Evolutionary conservation across 495 filamentous ascomycete species (phyloP), one percentile per base, ranked within the genome.

Genomic region (Astrocystis sublimbata): DNA sequence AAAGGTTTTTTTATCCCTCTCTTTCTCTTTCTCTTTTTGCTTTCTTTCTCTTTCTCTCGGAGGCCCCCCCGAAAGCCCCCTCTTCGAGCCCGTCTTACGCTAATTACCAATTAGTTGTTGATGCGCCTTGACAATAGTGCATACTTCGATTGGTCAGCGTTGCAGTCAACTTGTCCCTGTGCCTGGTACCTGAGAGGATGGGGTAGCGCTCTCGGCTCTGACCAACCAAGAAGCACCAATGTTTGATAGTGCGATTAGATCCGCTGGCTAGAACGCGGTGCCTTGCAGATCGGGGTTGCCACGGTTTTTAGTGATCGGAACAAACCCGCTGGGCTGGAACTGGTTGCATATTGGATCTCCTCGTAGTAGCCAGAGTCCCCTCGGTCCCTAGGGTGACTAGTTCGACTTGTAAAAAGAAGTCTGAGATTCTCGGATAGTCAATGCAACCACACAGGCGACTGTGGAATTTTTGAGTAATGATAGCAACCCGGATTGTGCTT

Each of bases 151-250:
- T 56, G 51, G 51, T 12, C 42, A 30, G 28, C 4, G 21, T 43
- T 31, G 54, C 28, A 33, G 57, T 21, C 19, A 50, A 38, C 21
- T 21, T n/a, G 8, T n/a, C 28, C 42, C 9, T 45, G 58, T 43
- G 40, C 60, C 71, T 72, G 72, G 72, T 75, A 71, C 74, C 72
- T 75, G 74, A 71, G 69, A 71, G 71, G 38, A 61, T 43, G 71
- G 46, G 51, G 30, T 49, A 28, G 13, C 49, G 33, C n/a, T n/a
- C n/a, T n/a, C n/a, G n/a, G n/a, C n/a, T n/a, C n/a, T n/a, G n/a
- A n/a, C 38, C 50, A 10, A 19, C 40, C 58, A 31, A 36, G 33
- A 28, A 2, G 26, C 26, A 43, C 26, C 42, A 28, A 36, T 23
- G 38, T 35, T 28, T 26, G 58, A 41, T 41, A 46, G 6, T 35